phyloP scores from a whole-genome alignment of 805 yeast genomes.

The Saturnispora saitoi region DNA sequence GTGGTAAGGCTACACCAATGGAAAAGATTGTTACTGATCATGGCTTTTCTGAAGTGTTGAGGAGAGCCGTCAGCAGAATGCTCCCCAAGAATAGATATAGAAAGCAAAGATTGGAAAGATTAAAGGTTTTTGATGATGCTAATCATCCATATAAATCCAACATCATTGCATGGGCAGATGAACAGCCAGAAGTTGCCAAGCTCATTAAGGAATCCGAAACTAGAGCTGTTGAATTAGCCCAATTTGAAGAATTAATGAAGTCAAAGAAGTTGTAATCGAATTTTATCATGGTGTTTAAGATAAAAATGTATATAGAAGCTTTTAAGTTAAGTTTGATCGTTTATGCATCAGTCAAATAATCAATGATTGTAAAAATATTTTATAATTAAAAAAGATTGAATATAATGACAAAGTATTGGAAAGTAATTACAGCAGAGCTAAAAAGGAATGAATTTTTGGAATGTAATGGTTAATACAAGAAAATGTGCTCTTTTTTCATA shows the following conservation, averaged over 20 bases:
- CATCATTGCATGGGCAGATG: constrained; percentile 77
- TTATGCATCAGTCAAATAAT: too few species aligned
- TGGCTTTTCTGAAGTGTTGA: constrained; percentile 82
- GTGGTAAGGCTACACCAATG: constrained; percentile 77
- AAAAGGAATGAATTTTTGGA: too few species aligned
- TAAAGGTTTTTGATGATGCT: constrained; percentile 81
- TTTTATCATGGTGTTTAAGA: background rate
- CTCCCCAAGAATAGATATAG: constrained; percentile 86
- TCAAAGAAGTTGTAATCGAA: constrained; percentile 15
- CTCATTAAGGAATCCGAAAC: constrained; percentile 33
- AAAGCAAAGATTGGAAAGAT: constrained; percentile 67
- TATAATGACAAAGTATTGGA: too few species aligned
- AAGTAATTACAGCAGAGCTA: too few species aligned
- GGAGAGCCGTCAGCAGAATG: constrained; percentile 91
- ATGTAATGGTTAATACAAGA: too few species aligned
- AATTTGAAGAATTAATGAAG: constrained; percentile 23
- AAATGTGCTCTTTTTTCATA: too few species aligned
- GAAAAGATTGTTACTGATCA: constrained; percentile 61
- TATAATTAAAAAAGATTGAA: too few species aligned
- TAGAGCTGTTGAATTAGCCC: constrained; percentile 20
- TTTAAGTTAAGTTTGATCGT: background rate
- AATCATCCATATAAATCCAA: constrained; percentile 82
- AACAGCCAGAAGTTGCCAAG: constrained; percentile 44
- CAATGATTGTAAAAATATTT: too few species aligned
- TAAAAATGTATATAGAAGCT: background rate